phyloP scores from a whole-genome alignment of 345 rosid species.

The Clausena lansium region DNA sequence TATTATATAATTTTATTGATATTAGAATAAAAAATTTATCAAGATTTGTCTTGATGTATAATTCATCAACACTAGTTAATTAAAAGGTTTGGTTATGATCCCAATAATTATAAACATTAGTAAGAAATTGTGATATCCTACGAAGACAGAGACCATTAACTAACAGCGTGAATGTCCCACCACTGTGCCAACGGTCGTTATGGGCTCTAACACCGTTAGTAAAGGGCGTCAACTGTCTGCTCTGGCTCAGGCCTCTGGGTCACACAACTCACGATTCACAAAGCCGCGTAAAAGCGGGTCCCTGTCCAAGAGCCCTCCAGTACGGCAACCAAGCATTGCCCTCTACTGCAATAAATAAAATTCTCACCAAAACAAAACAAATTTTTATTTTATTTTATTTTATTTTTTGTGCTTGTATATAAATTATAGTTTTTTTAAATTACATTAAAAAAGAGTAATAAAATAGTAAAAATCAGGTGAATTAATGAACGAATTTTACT shows the following conservation, averaged over 20 bases:
- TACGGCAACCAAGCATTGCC: constrained; percentile 19
- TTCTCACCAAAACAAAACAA: no score
- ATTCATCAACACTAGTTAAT: no score
- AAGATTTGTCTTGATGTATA: no score
- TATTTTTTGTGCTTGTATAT: no score
- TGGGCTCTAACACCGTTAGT: constrained; percentile 16
- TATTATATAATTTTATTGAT: no score
- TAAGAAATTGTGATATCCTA: not conserved
- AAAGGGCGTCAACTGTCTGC: constrained; percentile 28
- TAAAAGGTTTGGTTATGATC: no score
- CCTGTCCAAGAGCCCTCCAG: constrained; percentile 28
- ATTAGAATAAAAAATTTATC: no score
- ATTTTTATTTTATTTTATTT: no score
- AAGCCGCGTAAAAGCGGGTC: constrained; percentile 60
- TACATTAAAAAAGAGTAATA: no score
- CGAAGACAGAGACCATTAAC: not conserved
- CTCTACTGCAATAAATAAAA: not conserved
- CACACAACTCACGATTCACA: constrained; percentile 8
- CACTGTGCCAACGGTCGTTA: not conserved
- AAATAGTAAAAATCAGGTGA: not conserved
- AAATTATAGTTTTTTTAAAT: no score
- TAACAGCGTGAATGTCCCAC: not conserved
- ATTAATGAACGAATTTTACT: not conserved
- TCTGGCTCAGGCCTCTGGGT: not conserved
- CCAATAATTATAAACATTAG: no score